Percentiles rank a stretch among this genome's conserved stretches.
phyloP scores from a whole-genome alignment of 176 grass and related monocot genomes.

The Lolium multiflorum region DNA sequence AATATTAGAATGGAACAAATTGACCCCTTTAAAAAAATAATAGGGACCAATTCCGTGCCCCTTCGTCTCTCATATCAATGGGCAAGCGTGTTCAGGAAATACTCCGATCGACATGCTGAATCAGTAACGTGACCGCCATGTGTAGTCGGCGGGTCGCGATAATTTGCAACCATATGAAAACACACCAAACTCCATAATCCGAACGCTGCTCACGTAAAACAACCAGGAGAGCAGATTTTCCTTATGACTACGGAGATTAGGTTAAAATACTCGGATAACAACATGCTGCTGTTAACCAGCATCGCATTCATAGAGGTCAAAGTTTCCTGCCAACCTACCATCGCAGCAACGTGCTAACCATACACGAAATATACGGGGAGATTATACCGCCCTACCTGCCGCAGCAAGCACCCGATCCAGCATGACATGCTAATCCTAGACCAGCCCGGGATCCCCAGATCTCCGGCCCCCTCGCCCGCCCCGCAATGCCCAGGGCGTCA shows the following conservation, averaged over 20 bases:
- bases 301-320: conserved; percentile 1
- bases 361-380: not conserved
- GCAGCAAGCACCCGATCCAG: conserved; percentile 17
- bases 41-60: not conserved
- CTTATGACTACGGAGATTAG: not conserved
- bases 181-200: conserved; percentile 13
- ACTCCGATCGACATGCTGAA: not conserved
- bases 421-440: conserved; percentile 14
- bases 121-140: not conserved
- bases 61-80: not conserved
- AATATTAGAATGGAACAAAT: not conserved
- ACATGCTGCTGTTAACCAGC: not conserved
- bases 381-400: not conserved
- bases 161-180: not conserved
- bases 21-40: not conserved
- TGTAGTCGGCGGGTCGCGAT: not conserved
- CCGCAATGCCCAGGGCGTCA: conserved; percentile 36
- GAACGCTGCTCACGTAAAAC: not conserved
- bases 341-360: not conserved
- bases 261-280: not conserved
- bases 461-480: conserved; percentile 17
- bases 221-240: not conserved
- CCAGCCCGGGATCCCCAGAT: conserved; percentile 28
- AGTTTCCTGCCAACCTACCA: conserved; percentile 7
- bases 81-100: not conserved